Conservation (phyloP, 805 yeast species). For the Wickerhamomyces tratensis region DNA sequence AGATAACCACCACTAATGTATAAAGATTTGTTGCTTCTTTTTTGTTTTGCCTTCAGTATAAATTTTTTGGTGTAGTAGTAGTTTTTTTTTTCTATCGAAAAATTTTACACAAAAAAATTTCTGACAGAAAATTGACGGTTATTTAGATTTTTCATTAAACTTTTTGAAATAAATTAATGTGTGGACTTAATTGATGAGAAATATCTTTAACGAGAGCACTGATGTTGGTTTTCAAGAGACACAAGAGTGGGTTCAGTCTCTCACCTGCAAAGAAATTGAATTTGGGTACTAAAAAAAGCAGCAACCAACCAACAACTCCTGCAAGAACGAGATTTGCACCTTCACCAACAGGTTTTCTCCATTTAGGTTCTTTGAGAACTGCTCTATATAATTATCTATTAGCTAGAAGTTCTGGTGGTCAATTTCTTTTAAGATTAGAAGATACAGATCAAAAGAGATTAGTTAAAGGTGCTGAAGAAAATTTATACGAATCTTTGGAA, state of each 20-base stretch:
- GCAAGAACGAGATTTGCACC: conserved; percentile 94
- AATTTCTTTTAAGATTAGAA: conserved; percentile 74
- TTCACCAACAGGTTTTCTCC: conserved; percentile 94
- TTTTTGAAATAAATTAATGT: neutral
- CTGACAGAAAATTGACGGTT: neutral
- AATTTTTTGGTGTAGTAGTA: no score
- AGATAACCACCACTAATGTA: no score
- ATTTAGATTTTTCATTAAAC: neutral
- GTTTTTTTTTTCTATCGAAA: no score
- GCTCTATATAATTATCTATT: conserved; percentile 82
- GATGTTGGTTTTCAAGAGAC: conserved; percentile 1
- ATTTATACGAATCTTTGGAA: conserved; percentile 60
- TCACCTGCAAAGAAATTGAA: conserved; percentile 8
- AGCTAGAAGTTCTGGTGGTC: conserved; percentile 74
- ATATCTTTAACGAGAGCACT: neutral
- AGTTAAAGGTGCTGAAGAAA: conserved; percentile 74
- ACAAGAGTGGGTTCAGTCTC: conserved; percentile 1
- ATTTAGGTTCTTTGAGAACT: conserved; percentile 87
- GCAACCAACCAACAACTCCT: conserved; percentile 37
- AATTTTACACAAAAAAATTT: no score
- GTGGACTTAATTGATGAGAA: neutral
- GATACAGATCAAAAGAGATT: conserved; percentile 85
- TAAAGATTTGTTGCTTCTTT: no score
- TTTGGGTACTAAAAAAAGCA: conserved; percentile 2
- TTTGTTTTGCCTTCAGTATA: no score